phyloP scores from a whole-genome alignment of 2,329 filamentous ascomycete genomes.

The Blumeriella jaapii region DNA sequence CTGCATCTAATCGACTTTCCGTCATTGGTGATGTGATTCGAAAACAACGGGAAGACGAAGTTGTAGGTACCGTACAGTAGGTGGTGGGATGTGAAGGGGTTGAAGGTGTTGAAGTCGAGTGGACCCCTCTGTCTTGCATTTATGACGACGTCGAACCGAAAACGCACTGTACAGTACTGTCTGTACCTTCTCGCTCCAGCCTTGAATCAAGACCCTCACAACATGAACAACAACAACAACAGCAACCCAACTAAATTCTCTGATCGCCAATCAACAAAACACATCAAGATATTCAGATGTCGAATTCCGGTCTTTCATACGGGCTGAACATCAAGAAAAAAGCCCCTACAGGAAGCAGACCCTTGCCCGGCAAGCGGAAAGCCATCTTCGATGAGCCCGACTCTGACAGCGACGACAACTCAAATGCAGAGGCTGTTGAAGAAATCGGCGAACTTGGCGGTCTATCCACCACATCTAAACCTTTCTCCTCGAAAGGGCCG shows the following conservation, averaged over 20 bases:
- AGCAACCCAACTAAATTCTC: neutral
- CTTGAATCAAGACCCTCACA: no score
- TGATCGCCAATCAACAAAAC: neutral
- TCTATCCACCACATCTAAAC: conserved; percentile 29
- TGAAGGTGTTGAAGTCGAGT: no score
- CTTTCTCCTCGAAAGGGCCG: conserved; percentile 25
- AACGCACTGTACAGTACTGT: no score
- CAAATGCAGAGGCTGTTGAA: conserved; percentile 32
- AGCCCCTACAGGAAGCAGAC: conserved; percentile 32
- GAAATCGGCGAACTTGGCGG: conserved; percentile 51
- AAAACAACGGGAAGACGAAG: no score
- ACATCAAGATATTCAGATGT: conserved; percentile 19
- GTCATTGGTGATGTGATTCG: no score
- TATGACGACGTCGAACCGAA: no score
- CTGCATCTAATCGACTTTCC: neutral
- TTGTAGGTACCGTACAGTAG: no score
- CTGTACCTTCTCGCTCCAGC: no score
- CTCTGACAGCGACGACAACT: conserved; percentile 39
- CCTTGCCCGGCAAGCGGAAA: conserved; percentile 39
- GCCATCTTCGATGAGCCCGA: conserved; percentile 48
- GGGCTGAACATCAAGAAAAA: conserved; percentile 54
- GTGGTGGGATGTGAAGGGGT: no score
- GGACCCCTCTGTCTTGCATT: no score
- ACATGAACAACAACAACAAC: no score
- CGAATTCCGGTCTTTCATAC: conserved; percentile 34